Conservation (phyloP, 208 protist genomes). For the Dictyostelium gargantuum region DNA sequence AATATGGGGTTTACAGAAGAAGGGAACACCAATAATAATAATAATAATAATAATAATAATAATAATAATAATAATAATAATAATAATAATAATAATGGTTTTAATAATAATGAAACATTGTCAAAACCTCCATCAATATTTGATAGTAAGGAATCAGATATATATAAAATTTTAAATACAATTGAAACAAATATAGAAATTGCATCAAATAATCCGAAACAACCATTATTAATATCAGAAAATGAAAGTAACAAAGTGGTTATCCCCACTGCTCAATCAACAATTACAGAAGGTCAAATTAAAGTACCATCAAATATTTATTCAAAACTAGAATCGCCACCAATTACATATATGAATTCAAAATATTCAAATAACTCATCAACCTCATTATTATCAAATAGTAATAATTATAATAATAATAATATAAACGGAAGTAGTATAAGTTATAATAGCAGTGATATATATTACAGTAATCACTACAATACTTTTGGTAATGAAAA, state of each 20-base stretch:
- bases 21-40: neutral
- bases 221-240: neutral
- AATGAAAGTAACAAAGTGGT: neutral
- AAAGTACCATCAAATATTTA: neutral
- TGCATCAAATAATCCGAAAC: neutral
- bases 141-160: neutral
- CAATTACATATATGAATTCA: neutral
- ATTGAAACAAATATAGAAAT: neutral
- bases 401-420: too few species aligned
- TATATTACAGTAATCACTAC: too few species aligned
- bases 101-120: neutral
- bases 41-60: neutral
- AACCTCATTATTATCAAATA: too few species aligned
- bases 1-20: too few species aligned
- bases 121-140: neutral
- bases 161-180: neutral
- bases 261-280: neutral
- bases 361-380: neutral
- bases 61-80: neutral
- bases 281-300: neutral
- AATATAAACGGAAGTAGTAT: too few species aligned
- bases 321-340: neutral
- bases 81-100: neutral
- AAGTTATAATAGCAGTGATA: too few species aligned
- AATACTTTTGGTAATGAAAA: too few species aligned